These are phyloP conservation scores for Eleusine coracana DNA, from an alignment of 176 grass and related monocot genomes.

Conservation along the genomic window DNA sequence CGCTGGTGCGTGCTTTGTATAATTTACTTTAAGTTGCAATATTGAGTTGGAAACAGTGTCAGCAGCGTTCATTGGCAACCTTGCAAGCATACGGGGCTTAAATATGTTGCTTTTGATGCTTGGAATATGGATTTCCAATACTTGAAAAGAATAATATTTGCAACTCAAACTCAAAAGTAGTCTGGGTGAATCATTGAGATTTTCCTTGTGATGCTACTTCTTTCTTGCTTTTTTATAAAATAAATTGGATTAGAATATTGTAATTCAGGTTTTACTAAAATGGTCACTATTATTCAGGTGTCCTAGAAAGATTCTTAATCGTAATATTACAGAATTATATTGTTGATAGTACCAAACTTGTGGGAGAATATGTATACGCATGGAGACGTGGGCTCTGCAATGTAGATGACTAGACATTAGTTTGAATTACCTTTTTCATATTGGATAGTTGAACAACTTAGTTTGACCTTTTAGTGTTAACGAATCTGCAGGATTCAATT, in stretches of 20 bases:
- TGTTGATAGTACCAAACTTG: background rate
- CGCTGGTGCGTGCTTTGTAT: constrained; percentile 74
- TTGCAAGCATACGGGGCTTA: background rate
- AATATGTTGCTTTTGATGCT: constrained; percentile 7
- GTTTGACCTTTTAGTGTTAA: constrained; percentile 36
- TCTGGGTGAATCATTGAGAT: background rate
- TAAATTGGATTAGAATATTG: background rate
- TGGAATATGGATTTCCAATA: background rate
- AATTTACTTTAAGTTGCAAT: constrained; percentile 23
- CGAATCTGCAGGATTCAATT: constrained; percentile 89
- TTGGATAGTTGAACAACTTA: constrained; percentile 4
- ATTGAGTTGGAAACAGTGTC: constrained; percentile 12
- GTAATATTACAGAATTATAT: background rate
- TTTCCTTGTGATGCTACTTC: constrained; percentile 12
- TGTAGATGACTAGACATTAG: background rate
- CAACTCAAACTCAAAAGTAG: background rate
- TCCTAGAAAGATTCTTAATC: constrained; percentile 10
- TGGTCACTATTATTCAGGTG: constrained; percentile 4
- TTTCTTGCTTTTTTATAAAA: background rate
- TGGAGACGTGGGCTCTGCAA: background rate
- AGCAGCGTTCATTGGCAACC: constrained; percentile 6
- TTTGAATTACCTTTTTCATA: background rate
- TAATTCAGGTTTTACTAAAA: background rate
- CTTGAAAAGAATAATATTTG: background rate
- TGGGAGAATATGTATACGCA: background rate